Percentiles rank a stretch among this genome's conserved stretches.
phyloP scores from a whole-genome alignment of 2,329 filamentous ascomycete genomes.

The Polychaeton citri region DNA sequence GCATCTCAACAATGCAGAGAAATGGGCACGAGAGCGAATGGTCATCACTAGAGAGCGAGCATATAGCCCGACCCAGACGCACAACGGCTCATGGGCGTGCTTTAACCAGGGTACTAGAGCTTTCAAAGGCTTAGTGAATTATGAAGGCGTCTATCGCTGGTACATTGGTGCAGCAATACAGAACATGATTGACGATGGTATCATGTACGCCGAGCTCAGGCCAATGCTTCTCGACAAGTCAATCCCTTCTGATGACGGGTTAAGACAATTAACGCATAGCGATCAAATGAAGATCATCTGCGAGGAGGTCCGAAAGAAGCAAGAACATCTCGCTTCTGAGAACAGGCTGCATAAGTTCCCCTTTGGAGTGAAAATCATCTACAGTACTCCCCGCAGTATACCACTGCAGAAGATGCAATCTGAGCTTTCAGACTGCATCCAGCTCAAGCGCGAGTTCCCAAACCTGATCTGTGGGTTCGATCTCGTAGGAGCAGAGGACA shows the following conservation, averaged over 20 bases:
- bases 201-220: slow-evolving; percentile 59
- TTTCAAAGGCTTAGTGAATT: slow-evolving; percentile 61
- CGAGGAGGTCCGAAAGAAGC: slow-evolving; percentile 39
- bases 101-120: slow-evolving; percentile 59
- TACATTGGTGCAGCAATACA: slow-evolving; percentile 49
- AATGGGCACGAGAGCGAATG: slow-evolving; percentile 18
- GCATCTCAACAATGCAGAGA: slow-evolving; percentile 11
- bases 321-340: slow-evolving; percentile 24
- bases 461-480: slow-evolving; percentile 57
- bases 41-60: slow-evolving; percentile 10
- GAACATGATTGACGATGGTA: slow-evolving; percentile 48
- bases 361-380: slow-evolving; percentile 55
- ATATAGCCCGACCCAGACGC: slow-evolving; percentile 12
- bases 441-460: slow-evolving; percentile 44
- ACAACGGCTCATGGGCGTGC: slow-evolving; percentile 38
- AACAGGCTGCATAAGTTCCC: slow-evolving; percentile 35
- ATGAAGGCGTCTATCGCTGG: slow-evolving; percentile 46
- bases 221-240: slow-evolving; percentile 57
- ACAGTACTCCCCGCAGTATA: slow-evolving; percentile 55
- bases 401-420: slow-evolving; percentile 30
- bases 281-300: slow-evolving; percentile 50
- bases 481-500: slow-evolving; percentile 54
- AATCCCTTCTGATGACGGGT: slow-evolving; percentile 46
- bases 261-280: slow-evolving; percentile 37
- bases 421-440: slow-evolving; percentile 48